Conservation (phyloP, 2,329 filamentous ascomycete species). For the Alternaria burnsii region DNA sequence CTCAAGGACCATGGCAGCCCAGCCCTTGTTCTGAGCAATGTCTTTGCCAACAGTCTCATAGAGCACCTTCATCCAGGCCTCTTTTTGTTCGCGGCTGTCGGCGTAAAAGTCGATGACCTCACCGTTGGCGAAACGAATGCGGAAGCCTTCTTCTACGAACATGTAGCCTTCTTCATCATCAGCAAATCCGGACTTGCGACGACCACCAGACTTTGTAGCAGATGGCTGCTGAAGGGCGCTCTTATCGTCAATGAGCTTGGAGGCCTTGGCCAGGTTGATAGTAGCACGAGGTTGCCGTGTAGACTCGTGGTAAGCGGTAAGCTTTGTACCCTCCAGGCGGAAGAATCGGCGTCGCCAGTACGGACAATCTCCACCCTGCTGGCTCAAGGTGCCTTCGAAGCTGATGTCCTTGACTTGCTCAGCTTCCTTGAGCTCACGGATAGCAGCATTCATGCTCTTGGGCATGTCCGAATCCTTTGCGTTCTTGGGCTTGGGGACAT, state of each 20-base stretch:
- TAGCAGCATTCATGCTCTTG: constrained; percentile 98
- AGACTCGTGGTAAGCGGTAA: constrained; percentile 95
- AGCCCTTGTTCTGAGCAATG: constrained; percentile 60
- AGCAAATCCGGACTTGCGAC: constrained; percentile 92
- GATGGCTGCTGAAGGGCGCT: constrained; percentile 84
- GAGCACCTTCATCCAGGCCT: constrained; percentile 92
- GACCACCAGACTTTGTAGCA: constrained; percentile 74
- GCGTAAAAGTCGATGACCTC: constrained; percentile 99
- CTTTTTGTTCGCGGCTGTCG: constrained; percentile 85
- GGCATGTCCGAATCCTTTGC: constrained; percentile 94
- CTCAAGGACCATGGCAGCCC: constrained; percentile 68
- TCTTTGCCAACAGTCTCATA: constrained; percentile 72
- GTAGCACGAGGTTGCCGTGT: constrained; percentile 95
- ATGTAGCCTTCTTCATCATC: constrained; percentile 99
- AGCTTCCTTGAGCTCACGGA: constrained; percentile 90
- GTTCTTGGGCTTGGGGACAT: constrained; percentile 90
- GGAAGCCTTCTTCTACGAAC: constrained; percentile 99
- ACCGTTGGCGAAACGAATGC: constrained; percentile 96
- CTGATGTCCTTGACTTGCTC: constrained; percentile 79
- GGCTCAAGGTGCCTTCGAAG: constrained; percentile 90
- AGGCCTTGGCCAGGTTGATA: constrained; percentile 93
- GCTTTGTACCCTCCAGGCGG: constrained; percentile 86
- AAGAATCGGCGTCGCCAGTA: constrained; percentile 99
- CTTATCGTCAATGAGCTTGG: constrained; percentile 92
- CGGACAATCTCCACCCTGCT: constrained; percentile 98